These are phyloP conservation scores for Podospora tetraspora DNA, from an alignment of 495 filamentous ascomycete species.

Conservation along the genomic window DNA sequence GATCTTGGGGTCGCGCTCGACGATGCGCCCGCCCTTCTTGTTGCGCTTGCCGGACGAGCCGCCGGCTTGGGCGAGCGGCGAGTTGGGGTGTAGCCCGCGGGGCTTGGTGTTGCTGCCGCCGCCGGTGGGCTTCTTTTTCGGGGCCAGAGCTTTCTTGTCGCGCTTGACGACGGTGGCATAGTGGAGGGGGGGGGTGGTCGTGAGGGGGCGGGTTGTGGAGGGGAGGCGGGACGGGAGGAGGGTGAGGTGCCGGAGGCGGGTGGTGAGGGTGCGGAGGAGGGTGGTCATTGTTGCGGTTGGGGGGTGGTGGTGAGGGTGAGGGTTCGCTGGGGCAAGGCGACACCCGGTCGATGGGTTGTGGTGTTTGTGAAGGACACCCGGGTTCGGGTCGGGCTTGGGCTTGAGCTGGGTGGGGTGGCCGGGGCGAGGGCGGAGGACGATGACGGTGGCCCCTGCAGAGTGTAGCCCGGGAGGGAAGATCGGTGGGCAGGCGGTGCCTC, in stretches of 20 bases:
- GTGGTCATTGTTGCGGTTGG: not conserved
- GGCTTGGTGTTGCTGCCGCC: not conserved
- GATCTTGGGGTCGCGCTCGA: slow-evolving; percentile 23
- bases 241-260: not conserved
- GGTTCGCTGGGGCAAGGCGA: not conserved
- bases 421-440: too few relatives aligned
- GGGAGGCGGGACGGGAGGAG: not conserved
- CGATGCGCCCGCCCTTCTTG: slow-evolving; percentile 18
- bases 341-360: not conserved
- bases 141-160: not conserved
- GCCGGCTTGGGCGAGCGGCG: not conserved
- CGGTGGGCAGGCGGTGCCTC: not conserved
- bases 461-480: not conserved
- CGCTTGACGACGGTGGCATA: not conserved
- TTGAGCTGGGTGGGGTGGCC: not conserved
- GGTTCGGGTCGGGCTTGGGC: not conserved
- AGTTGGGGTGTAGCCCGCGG: not conserved
- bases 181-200: not conserved
- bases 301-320: not conserved
- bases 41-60: not conserved
- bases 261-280: not conserved
- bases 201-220: not conserved
- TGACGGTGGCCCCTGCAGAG: too few relatives aligned
- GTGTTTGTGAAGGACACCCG: not conserved
- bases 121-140: not conserved